Base-by-base conservation (phyloP, 352 stramenopile species). In the Globisporangium viniferum region DNA sequence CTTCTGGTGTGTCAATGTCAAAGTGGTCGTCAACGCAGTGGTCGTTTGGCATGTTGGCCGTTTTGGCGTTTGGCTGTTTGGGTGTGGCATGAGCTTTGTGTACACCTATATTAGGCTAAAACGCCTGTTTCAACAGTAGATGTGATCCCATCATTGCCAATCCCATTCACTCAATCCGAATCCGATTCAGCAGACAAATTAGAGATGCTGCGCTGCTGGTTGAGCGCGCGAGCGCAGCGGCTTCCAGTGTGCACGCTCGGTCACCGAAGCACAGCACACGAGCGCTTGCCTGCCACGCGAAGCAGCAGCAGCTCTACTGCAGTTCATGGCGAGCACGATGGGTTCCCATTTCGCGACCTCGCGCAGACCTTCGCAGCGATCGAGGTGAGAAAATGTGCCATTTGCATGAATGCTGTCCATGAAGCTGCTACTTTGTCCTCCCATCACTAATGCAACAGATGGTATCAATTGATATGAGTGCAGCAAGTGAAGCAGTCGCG, bases 401-500 rank as follows among this genome's bases (percentile, higher is more conserved):
- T 15, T 6, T 18, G 55, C 6, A 22, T 18, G 8, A 3, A 15
- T 46, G 33, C 8, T 33, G 2, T 15, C 4, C 22, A 27, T n/a
- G 9, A 10, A 10, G 44, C 44, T 51, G 44, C 44, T 46, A 7
- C 5, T 20, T 22, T 12, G 18, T 7, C 6, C n/a, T 8, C 2
- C 61, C 20, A 6, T n/a, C 8, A 20, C 31, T 61, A 36, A 10
- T 12, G 6, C 15, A 22, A 5, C 4, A 33, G 29, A 33, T 56
- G 31, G 64, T 48, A 74, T 20, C 29, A 33, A 44, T 20, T 36
- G 18, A 57, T 59, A 49, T 59, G 6, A 8, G 0, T 62, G 22
- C 67, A 92, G 84, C 64, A 79, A 54, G 73, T 70, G 15, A 87
- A 80, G 62, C 80, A 74, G 67, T 91, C 86, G 3, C 81, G 86